These are phyloP conservation scores for Pyrenophora teres DNA, from an alignment of 2,329 filamentous ascomycete genomes.

Conservation along the genomic window DNA sequence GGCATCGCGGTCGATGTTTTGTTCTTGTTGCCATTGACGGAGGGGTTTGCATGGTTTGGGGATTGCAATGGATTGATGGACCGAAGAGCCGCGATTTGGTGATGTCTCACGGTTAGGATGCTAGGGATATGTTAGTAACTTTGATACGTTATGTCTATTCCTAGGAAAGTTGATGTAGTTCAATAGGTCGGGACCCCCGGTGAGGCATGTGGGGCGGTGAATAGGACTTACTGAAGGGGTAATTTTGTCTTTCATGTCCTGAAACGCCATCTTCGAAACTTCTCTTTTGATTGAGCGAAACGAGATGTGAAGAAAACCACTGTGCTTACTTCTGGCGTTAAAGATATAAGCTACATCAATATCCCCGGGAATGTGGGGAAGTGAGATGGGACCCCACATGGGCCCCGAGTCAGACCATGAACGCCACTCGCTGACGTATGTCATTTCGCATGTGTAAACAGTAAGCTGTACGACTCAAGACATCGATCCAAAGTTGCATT, in stretches of 20 bases:
- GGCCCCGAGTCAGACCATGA: too few relatives aligned
- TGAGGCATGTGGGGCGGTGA: slow-evolving; percentile 22
- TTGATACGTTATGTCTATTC: too few relatives aligned
- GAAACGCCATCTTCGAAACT: slow-evolving; percentile 33
- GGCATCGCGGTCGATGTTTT: slow-evolving; percentile 50
- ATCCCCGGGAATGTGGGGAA: slow-evolving; percentile 29
- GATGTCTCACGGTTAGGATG: slow-evolving; percentile 40
- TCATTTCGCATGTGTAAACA: too few relatives aligned
- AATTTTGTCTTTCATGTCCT: slow-evolving; percentile 39
- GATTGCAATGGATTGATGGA: slow-evolving; percentile 48
- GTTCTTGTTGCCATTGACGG: slow-evolving; percentile 45
- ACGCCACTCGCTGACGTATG: too few relatives aligned
- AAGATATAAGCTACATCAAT: slow-evolving; percentile 8
- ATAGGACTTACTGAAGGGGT: slow-evolving; percentile 35
- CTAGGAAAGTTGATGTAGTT: too few relatives aligned
- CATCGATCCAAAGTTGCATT: slow-evolving; percentile 10
- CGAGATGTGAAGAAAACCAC: neutral
- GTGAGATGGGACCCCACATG: neutral
- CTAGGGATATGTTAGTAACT: slow-evolving; percentile 16
- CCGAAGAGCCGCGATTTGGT: slow-evolving; percentile 49
- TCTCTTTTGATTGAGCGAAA: neutral
- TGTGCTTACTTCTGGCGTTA: neutral
- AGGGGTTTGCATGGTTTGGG: slow-evolving; percentile 43
- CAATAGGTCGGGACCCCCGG: neutral
- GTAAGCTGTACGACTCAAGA: neutral